Base-by-base conservation (phyloP, 2,329 filamentous ascomycete genomes). In the Lecanosticta acicola region DNA sequence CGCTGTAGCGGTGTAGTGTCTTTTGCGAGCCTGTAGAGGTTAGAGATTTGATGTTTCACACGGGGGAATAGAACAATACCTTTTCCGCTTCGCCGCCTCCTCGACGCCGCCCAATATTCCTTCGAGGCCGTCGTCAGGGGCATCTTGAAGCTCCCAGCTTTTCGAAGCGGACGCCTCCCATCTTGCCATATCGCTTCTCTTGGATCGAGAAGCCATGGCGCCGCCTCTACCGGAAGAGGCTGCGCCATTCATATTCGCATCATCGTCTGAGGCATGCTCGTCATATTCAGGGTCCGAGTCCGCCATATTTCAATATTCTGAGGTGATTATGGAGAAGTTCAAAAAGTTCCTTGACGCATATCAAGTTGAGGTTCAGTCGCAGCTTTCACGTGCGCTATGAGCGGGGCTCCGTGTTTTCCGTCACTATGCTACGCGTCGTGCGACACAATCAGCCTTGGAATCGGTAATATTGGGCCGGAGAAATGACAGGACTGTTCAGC, bases 1-100 rank as follows among this genome's bases (percentile, higher is more conserved):
- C 93, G 81, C 69, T 98, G 93, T 44, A 98, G 74, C 10, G 93
- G 93, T 39, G 91, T 97, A 20, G 93, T 97, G 66, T 98, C 93
- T 66, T 88, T 86, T 50, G 94, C 76, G 50, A 97, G 72, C 58
- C 90, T 87, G 57, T 17, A 37, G 10, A 32, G 34, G 18, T 46
- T 46, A 33, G 42, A 43, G 35, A 38, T 26, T 29, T 37, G 35
- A 26, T 39, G n/a, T 13, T 46, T 16, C 34, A 46, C 17, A 33
- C 17, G 29, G 7, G n/a, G 33, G 13, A 4, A 24, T 17, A 43
- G 21, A 32, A 24, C 18, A 38, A 18, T 50, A 64, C 62, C 61
- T 52, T 48, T 59, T 58, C 35, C 65, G 50, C 41, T 66, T 67
- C 19, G 54, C 55, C 8, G 65, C 65, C 47, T 68, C 65, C 46